Percentiles rank a stretch among this genome's conserved stretches.
phyloP scores from a whole-genome alignment of 2,329 filamentous ascomycete species.

The Nakataea oryzae region DNA sequence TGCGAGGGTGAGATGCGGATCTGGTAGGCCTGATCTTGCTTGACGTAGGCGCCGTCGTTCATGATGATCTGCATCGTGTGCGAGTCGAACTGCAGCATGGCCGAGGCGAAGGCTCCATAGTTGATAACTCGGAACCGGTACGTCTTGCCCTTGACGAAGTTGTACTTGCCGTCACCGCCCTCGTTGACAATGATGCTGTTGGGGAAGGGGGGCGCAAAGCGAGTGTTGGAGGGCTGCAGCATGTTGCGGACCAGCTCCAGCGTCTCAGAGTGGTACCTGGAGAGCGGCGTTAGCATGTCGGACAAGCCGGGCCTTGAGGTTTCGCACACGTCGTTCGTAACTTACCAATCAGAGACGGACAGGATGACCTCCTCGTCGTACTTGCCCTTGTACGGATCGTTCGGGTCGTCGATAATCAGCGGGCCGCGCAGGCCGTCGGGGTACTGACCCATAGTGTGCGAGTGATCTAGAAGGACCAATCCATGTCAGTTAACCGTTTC shows the following conservation, averaged over 20 bases:
- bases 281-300: background rate
- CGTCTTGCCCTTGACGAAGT: constrained; percentile 28
- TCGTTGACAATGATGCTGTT: constrained; percentile 32
- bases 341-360: constrained; percentile 34
- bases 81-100: constrained; percentile 31
- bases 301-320: background rate
- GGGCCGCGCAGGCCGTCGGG: constrained; percentile 56
- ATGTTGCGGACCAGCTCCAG: constrained; percentile 25
- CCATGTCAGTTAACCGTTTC: constrained; percentile 4
- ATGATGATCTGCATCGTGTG: constrained; percentile 34
- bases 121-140: constrained; percentile 37
- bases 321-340: background rate
- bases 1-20: constrained; percentile 31
- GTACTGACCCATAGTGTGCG: constrained; percentile 53
- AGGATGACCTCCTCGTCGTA: constrained; percentile 50
- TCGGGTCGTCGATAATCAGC: constrained; percentile 48
- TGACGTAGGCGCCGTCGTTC: constrained; percentile 29
- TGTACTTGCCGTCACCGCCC: constrained; percentile 22
- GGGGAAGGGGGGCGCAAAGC: constrained; percentile 28
- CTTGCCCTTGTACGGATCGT: constrained; percentile 37
- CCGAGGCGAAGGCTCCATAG: constrained; percentile 30
- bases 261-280: constrained; percentile 31
- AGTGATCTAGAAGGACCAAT: constrained; percentile 35
- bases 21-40: constrained; percentile 22
- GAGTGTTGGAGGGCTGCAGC: constrained; percentile 26